phyloP scores from a whole-genome alignment of 2,329 filamentous ascomycete species.

The Pseudonectria buxi region DNA sequence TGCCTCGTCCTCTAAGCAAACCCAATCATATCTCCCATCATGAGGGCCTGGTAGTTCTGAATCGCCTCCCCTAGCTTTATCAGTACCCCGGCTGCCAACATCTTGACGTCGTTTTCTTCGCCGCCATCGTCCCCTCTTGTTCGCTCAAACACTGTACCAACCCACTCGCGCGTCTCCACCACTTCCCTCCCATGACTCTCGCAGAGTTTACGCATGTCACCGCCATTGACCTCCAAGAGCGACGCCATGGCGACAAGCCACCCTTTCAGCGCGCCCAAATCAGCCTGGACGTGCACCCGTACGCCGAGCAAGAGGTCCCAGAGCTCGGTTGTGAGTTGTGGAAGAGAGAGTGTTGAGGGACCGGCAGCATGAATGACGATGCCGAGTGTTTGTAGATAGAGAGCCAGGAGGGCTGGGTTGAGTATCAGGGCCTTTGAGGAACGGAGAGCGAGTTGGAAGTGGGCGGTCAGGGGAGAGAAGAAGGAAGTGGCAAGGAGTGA shows the following conservation, averaged over 20 bases:
- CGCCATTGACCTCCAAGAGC: conserved; percentile 72
- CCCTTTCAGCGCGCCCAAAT: conserved; percentile 63
- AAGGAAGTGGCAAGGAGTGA: conserved; percentile 68
- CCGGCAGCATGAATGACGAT: conserved; percentile 79
- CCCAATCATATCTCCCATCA: conserved; percentile 63
- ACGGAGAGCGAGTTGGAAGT: conserved; percentile 62
- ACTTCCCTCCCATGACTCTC: conserved; percentile 68
- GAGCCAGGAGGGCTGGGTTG: conserved; percentile 66
- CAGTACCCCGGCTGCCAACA: conserved; percentile 68
- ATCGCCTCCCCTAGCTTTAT: conserved; percentile 75
- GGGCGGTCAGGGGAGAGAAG: conserved; percentile 79
- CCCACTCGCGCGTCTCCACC: conserved; percentile 85
- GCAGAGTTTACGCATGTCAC: conserved; percentile 64
- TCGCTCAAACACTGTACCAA: conserved; percentile 64
- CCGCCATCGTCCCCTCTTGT: conserved; percentile 43
- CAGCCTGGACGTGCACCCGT: conserved; percentile 51
- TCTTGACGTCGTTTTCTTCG: conserved; percentile 75
- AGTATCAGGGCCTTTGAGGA: conserved; percentile 55
- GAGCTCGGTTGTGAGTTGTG: conserved; percentile 75
- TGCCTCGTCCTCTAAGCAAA: too few species aligned
- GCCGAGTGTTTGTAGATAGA: conserved; percentile 80
- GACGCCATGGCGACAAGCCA: conserved; percentile 74
- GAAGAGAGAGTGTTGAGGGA: conserved; percentile 66
- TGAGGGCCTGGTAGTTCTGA: conserved; percentile 68
- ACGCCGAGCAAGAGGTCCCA: conserved; percentile 74